Evolutionary conservation across 2,329 filamentous ascomycete genomes (phyloP), one percentile per base, ranked within the genome.

Genomic region (Sporothrix globosa): DNA sequence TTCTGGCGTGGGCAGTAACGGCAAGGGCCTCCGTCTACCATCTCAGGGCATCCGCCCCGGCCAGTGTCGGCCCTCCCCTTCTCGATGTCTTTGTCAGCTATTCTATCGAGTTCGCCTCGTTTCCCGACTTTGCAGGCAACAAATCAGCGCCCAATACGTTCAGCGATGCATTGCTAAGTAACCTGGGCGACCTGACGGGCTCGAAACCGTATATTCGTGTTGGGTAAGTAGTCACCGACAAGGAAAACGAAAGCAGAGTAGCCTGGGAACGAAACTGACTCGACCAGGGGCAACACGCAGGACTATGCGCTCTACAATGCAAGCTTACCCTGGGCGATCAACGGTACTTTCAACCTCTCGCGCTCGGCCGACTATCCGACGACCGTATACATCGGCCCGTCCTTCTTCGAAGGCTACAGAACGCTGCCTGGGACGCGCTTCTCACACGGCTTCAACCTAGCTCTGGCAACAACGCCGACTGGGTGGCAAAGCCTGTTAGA

Each of bases 401-500:
- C 84, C 0, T 90, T 82, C 76, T 90, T 90, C 74, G 88, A 90
- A 71, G 88, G 87, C 0, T 90, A 90, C 76, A 76, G 76, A 21
- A 88, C 86, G 1, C 88, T 83, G 81, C 83, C 86, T 2, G 79
- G 81, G 58, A 83, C 83, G 34, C 85, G 84, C 71, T 61, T 85
- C 77, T 82, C 83, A 0, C 87, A 90, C 75, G 88, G 88, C 63
- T 89, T 90, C 81, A 90, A 90, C 67, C 81, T 86, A 50, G 88
- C 88, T 73, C 53, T 61, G 30, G 66, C 69, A n/a, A n/a, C 53
- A 0, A 83, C 81, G 46, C 82, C 83, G 6, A 78, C 76, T 11
- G 86, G 84, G 3, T 83, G 84, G 78, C 77, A 84, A 46, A 85
- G 84, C 0, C 80, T 90, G 1, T 74, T 85, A 2, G 82, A 84